Conservation (phyloP, 495 filamentous ascomycete species). For the Aspergillus sclerotiicarbonarius region DNA sequence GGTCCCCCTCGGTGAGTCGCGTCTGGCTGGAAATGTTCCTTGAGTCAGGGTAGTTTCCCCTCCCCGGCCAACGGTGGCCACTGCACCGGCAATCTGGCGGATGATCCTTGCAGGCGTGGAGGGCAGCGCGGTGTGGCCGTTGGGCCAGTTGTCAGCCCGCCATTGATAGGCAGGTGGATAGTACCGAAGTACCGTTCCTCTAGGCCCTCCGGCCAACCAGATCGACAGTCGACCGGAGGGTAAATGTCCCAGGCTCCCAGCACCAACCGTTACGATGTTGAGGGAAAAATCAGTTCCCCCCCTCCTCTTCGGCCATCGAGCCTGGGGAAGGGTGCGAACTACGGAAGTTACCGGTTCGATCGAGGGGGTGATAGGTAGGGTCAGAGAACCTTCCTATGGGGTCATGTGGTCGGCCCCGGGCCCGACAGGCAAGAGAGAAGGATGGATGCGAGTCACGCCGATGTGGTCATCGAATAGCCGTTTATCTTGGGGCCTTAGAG, state of each 20-base stretch:
- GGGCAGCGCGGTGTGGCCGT: not conserved
- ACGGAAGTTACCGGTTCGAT: not conserved
- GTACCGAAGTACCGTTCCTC: not conserved
- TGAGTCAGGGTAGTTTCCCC: not conserved
- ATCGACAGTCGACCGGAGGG: not conserved
- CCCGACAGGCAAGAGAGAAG: not conserved
- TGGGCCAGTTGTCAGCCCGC: not conserved
- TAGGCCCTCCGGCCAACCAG: not conserved
- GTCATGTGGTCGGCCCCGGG: not conserved
- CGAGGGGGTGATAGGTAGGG: not conserved
- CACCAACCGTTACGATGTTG: not conserved
- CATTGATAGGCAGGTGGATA: not conserved
- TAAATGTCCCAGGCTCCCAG: not conserved
- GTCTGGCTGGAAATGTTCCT: not conserved
- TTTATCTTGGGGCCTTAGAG: no score
- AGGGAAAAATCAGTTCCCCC: not conserved
- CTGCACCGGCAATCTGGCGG: conserved; percentile 15
- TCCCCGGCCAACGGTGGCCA: conserved; percentile 9
- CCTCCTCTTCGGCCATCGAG: not conserved
- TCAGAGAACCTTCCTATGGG: not conserved
- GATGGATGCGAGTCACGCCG: not conserved
- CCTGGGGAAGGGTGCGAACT: not conserved
- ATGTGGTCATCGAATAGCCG: no score
- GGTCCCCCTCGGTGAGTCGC: not conserved
- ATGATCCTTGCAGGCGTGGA: conserved; percentile 18